phyloP scores from a whole-genome alignment of 768 basidiomycete genomes.

The Hygrophoropsis aurantiaca region DNA sequence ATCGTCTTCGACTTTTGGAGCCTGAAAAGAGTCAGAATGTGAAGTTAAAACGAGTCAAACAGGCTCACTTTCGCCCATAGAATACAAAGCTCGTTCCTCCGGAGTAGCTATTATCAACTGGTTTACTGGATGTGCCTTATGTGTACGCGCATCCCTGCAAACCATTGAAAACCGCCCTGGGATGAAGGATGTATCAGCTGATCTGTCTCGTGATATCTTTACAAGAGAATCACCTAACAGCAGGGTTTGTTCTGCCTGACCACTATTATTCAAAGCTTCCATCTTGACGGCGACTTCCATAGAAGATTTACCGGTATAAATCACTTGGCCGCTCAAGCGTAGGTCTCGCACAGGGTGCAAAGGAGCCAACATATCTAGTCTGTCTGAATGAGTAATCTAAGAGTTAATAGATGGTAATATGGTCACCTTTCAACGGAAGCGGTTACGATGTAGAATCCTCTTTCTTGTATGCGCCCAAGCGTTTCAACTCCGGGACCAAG shows the following conservation, averaged over 20 bases:
- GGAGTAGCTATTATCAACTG: slow-evolving; percentile 55
- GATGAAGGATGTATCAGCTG: background rate
- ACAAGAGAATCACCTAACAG: slow-evolving; percentile 57
- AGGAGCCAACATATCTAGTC: slow-evolving; percentile 66
- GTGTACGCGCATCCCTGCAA: slow-evolving; percentile 68
- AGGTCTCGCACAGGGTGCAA: slow-evolving; percentile 65
- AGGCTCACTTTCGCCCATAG: slow-evolving; percentile 67
- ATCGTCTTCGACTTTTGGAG: slow-evolving; percentile 58
- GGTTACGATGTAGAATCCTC: slow-evolving; percentile 81
- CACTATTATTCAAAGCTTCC: slow-evolving; percentile 57
- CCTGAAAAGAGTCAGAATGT: slow-evolving; percentile 37
- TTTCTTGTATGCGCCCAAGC: slow-evolving; percentile 54
- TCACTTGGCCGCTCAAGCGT: slow-evolving; percentile 76
- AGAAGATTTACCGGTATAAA: slow-evolving; percentile 72
- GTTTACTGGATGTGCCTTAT: slow-evolving; percentile 63
- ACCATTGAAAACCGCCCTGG: slow-evolving; percentile 93
- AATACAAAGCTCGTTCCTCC: slow-evolving; percentile 62
- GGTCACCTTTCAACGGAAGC: slow-evolving; percentile 74
- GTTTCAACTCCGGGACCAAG: slow-evolving; percentile 61
- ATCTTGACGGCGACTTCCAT: slow-evolving; percentile 89
- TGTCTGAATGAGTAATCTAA: slow-evolving; percentile 18
- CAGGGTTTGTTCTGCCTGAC: slow-evolving; percentile 59
- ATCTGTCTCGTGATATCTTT: too few relatives aligned
- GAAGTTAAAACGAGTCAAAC: background rate
- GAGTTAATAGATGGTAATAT: background rate